A percentile compares a stretch with the other conserved stretches of the same genome.
Conservation (phyloP, 2,329 filamentous ascomycete genomes). For the Fusarium redolens region DNA sequence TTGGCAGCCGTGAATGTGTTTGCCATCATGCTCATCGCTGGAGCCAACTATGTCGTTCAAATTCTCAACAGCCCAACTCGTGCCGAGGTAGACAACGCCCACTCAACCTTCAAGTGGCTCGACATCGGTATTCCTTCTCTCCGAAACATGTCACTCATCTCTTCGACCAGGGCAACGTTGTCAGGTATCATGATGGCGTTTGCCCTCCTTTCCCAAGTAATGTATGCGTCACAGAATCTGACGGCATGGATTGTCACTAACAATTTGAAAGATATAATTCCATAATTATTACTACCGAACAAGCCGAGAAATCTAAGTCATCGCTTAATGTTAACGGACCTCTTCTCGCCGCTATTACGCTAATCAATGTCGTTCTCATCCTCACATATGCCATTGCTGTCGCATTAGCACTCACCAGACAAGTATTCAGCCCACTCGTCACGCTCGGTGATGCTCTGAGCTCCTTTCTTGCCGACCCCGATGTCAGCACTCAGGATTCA, state of each 20-base stretch:
- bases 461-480: constrained; percentile 61
- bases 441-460: constrained; percentile 64
- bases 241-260: constrained; percentile 3
- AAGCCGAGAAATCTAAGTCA: constrained; percentile 11
- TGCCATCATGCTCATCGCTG: constrained; percentile 57
- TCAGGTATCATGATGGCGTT: constrained; percentile 54
- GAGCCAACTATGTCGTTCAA: constrained; percentile 65
- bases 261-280: constrained; percentile 60
- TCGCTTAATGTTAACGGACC: constrained; percentile 56
- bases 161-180: constrained; percentile 53
- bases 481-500: constrained; percentile 55
- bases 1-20: constrained; percentile 59
- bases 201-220: constrained; percentile 60
- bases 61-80: constrained; percentile 66
- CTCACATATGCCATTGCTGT: constrained; percentile 56
- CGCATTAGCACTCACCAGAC: constrained; percentile 49
- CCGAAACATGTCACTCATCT: constrained; percentile 60
- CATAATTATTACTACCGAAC: constrained; percentile 56
- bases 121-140: constrained; percentile 66
- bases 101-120: constrained; percentile 59
- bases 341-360: constrained; percentile 52
- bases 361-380: constrained; percentile 56
- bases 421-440: constrained; percentile 56
- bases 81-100: constrained; percentile 59
- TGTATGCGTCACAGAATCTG: constrained; percentile 53